phyloP scores from a whole-genome alignment of 257 asterid species.

The Penstemon barbatus region DNA sequence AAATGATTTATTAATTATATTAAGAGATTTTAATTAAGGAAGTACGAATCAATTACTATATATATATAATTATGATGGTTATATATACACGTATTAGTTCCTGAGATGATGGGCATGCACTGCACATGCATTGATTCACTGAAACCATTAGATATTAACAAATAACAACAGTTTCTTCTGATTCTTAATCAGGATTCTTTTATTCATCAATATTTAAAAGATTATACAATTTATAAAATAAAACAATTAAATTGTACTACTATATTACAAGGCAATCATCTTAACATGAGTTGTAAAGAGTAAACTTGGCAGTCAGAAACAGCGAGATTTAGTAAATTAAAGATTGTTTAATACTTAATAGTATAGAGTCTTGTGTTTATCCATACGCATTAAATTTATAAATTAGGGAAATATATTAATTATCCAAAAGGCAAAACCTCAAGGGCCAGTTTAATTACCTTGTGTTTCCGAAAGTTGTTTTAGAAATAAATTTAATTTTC shows the following conservation, averaged over 20 bases:
- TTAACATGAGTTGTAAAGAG: constrained; percentile 42
- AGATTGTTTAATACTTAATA: neutral
- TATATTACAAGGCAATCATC: constrained; percentile 28
- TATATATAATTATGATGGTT: constrained; percentile 16
- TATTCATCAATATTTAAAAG: constrained; percentile 5
- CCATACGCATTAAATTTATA: too few relatives aligned
- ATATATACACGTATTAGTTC: constrained; percentile 15
- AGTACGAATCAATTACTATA: constrained; percentile 31
- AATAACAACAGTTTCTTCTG: constrained; percentile 29
- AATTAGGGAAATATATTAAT: too few relatives aligned
- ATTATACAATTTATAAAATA: too few relatives aligned
- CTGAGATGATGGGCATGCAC: constrained; percentile 36
- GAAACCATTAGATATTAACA: constrained; percentile 33
- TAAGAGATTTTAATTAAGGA: constrained; percentile 2
- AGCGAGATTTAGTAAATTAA: constrained; percentile 17
- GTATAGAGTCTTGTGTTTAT: neutral
- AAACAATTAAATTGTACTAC: too few relatives aligned
- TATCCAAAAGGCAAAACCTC: too few relatives aligned
- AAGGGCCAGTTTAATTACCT: too few relatives aligned
- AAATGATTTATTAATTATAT: neutral
- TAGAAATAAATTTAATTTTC: too few relatives aligned
- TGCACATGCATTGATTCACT: constrained; percentile 48
- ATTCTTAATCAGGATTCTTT: constrained; percentile 36
- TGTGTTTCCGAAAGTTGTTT: too few relatives aligned
- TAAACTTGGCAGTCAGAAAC: constrained; percentile 29